These are phyloP conservation scores for Cryphonectria japonica DNA, from an alignment of 2,329 filamentous ascomycete species.

Conservation along the genomic window DNA sequence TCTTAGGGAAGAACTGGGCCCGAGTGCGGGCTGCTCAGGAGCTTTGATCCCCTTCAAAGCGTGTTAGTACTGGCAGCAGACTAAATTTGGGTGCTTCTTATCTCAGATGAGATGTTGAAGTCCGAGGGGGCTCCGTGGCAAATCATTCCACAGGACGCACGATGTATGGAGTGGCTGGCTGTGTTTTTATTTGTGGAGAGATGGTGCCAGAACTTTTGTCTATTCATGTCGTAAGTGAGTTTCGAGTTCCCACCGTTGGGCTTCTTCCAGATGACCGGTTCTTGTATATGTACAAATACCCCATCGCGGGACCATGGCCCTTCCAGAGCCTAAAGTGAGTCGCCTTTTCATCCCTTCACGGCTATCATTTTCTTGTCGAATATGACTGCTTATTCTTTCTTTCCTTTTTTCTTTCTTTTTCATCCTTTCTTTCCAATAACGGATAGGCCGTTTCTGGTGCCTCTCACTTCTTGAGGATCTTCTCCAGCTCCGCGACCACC, in stretches of 20 bases:
- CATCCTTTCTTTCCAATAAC: background rate
- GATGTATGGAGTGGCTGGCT: background rate
- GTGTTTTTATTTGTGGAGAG: background rate
- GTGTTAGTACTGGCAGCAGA: no score
- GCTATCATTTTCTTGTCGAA: background rate
- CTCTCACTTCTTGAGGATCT: conserved; percentile 60
- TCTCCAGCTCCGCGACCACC: conserved; percentile 73
- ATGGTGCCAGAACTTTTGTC: conserved; percentile 14
- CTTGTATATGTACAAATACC: background rate
- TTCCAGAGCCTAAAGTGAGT: background rate
- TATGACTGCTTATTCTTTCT: background rate
- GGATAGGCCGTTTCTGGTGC: background rate
- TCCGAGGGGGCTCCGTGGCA: background rate
- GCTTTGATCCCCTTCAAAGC: no score
- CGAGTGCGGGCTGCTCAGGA: no score
- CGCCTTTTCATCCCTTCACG: background rate
- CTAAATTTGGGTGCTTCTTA: background rate
- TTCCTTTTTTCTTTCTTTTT: background rate
- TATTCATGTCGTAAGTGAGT: conserved; percentile 7
- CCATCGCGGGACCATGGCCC: background rate
- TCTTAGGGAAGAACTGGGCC: no score
- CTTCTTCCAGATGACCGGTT: background rate
- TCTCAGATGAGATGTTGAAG: background rate
- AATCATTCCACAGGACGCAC: background rate
- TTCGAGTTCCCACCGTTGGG: background rate